Evolutionary conservation across 2,329 filamentous ascomycete species (phyloP).

Genomic region (Xylaria sp.): DNA sequence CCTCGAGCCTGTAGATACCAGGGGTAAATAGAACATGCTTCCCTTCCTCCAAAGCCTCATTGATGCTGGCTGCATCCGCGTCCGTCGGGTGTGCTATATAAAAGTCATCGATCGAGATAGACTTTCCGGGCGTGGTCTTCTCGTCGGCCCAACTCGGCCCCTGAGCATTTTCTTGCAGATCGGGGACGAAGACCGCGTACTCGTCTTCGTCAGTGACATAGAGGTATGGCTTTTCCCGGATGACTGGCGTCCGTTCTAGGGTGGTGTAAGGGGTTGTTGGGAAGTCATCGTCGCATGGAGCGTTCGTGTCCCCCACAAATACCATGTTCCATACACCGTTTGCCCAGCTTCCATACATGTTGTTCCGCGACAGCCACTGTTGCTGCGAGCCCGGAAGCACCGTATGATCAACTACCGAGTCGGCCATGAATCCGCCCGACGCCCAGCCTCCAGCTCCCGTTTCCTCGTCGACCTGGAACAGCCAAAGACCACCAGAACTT

Average conservation of each 20-base stretch:
- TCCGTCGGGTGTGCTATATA: constrained; percentile 35
- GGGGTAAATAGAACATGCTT: constrained; percentile 42
- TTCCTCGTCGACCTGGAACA: constrained; percentile 42
- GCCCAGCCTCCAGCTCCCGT: constrained; percentile 43
- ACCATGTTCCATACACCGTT: constrained; percentile 46
- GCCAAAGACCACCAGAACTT: constrained; percentile 42
- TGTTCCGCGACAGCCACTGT: constrained; percentile 44
- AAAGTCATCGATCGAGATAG: constrained; percentile 39
- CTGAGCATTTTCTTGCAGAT: constrained; percentile 35
- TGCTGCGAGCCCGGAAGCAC: constrained; percentile 44
- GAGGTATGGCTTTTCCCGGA: constrained; percentile 44
- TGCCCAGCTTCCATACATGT: constrained; percentile 42
- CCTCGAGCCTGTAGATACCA: constrained; percentile 41
- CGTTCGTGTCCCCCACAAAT: constrained; percentile 40
- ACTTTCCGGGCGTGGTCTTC: constrained; percentile 35
- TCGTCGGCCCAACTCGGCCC: constrained; percentile 40
- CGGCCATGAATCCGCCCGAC: constrained; percentile 43
- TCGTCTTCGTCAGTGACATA: constrained; percentile 31
- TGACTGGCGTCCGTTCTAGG: constrained; percentile 37
- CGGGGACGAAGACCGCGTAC: constrained; percentile 41
- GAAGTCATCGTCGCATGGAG: constrained; percentile 39
- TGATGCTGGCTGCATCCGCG: constrained; percentile 35
- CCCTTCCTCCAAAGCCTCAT: constrained; percentile 36
- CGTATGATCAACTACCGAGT: constrained; percentile 40
- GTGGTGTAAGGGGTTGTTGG: constrained; percentile 41